Percentiles rank a stretch among this genome's conserved stretches.
These are phyloP conservation scores for Abrus precatorius DNA, from an alignment of 306 rosid species.

Conservation along the genomic window DNA sequence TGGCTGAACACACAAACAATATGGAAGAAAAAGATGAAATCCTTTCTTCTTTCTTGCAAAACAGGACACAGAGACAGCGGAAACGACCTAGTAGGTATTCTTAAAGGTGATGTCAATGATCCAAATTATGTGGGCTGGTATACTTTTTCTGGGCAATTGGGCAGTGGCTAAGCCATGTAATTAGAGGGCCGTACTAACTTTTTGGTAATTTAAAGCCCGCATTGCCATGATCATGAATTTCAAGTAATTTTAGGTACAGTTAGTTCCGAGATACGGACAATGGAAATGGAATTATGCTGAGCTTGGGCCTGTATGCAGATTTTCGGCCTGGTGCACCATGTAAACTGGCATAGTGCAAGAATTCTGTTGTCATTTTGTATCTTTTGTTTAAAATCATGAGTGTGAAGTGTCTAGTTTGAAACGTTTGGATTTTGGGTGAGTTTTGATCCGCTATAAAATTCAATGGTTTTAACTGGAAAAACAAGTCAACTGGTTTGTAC, in stretches of 20 bases:
- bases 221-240: neutral
- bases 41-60: conserved; percentile 41
- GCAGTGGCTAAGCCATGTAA: conserved; percentile 29
- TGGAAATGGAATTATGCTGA: conserved; percentile 26
- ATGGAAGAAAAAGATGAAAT: conserved; percentile 36
- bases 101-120: conserved; percentile 18
- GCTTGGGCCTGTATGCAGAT: conserved; percentile 47
- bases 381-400: neutral
- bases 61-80: conserved; percentile 39
- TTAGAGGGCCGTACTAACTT: too few species aligned
- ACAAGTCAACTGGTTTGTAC: too few species aligned
- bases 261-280: neutral
- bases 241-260: conserved; percentile 6
- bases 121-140: conserved; percentile 10
- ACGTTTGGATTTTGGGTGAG: neutral
- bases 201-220: neutral
- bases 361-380: conserved; percentile 4
- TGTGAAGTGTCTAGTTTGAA: too few species aligned
- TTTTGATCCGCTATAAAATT: neutral
- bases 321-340: conserved; percentile 47
- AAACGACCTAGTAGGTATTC: conserved; percentile 35
- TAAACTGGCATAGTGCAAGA: neutral
- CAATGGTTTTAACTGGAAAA: neutral
- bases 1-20: conserved; percentile 38
- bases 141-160: neutral